Evolutionary conservation across 306 rosid species (phyloP).

Genomic region (Castanea crenata): DNA sequence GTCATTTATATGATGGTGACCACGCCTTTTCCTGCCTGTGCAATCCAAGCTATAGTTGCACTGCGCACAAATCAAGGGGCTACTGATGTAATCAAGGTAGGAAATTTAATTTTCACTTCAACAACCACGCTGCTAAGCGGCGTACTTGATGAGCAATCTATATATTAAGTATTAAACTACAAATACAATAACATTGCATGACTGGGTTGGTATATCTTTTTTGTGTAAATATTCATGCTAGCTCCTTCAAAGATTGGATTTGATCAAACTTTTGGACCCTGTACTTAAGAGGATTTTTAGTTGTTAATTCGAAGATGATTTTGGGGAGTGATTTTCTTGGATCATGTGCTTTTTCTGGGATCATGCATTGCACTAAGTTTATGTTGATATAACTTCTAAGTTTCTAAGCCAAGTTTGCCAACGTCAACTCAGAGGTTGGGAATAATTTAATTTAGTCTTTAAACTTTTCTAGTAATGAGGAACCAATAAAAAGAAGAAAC

Average conservation of each 20-base stretch:
- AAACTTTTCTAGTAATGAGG: neutral
- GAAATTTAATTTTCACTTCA: constrained; percentile 16
- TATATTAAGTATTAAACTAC: neutral
- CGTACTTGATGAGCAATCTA: constrained; percentile 9
- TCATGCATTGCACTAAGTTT: constrained; percentile 43
- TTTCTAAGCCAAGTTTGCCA: neutral
- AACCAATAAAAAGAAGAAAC: neutral
- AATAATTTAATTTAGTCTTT: neutral
- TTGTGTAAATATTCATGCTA: neutral
- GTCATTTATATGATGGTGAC: too few species aligned
- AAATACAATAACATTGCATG: neutral
- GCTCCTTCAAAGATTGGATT: neutral
- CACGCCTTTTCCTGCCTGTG: too few species aligned
- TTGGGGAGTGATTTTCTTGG: constrained; percentile 43
- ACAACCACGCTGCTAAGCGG: neutral
- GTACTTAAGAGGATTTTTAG: neutral
- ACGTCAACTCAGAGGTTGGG: too few species aligned
- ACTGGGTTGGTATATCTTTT: too few species aligned
- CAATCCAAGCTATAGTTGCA: too few species aligned
- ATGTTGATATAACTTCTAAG: constrained; percentile 22
- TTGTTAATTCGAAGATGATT: constrained; percentile 21
- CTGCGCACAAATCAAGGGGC: too few species aligned
- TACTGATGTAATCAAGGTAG: neutral
- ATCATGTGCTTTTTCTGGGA: constrained; percentile 48
- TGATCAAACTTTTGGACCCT: constrained; percentile 1